Percentiles rank a stretch among this genome's conserved stretches.
Evolutionary conservation across 352 stramenopile genomes (phyloP).

Genomic region (Globisporangium echinulatum): DNA sequence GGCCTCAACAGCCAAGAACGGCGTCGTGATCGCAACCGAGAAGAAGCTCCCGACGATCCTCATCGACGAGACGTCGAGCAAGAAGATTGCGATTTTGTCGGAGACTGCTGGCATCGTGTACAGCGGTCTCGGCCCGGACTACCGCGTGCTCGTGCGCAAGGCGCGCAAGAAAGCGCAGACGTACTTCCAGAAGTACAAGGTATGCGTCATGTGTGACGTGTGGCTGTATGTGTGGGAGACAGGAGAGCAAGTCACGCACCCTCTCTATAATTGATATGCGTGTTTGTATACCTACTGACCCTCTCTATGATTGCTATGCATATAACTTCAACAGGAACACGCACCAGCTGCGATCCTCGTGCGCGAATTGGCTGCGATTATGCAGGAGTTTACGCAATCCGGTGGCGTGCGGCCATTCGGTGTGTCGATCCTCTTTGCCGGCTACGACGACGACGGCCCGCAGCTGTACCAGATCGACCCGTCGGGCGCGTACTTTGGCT

Average conservation of each 20-base stretch:
- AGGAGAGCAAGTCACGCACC: no score
- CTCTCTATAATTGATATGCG: no score
- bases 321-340: conserved; percentile 32
- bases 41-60: conserved; percentile 97
- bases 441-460: conserved; percentile 96
- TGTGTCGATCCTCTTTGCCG: conserved; percentile 96
- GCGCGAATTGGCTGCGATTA: conserved; percentile 94
- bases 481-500: conserved; percentile 97
- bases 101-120: conserved; percentile 94
- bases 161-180: conserved; percentile 94
- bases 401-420: conserved; percentile 98
- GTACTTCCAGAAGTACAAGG: conserved; percentile 94
- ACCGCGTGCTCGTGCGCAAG: conserved; percentile 96
- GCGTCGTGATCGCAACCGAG: conserved; percentile 98
- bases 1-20: conserved; percentile 90
- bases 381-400: conserved; percentile 99
- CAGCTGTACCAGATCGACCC: conserved; percentile 98
- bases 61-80: conserved; percentile 93
- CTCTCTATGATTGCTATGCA: no score
- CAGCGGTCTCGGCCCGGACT: conserved; percentile 97
- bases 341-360: conserved; percentile 95
- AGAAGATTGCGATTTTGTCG: conserved; percentile 96
- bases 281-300: no score
- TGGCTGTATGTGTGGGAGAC: no score
- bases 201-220: no score